These are phyloP conservation scores for Mucor racemosus DNA, from an alignment of 371 early-diverging fungal genomes.

Conservation along the genomic window DNA sequence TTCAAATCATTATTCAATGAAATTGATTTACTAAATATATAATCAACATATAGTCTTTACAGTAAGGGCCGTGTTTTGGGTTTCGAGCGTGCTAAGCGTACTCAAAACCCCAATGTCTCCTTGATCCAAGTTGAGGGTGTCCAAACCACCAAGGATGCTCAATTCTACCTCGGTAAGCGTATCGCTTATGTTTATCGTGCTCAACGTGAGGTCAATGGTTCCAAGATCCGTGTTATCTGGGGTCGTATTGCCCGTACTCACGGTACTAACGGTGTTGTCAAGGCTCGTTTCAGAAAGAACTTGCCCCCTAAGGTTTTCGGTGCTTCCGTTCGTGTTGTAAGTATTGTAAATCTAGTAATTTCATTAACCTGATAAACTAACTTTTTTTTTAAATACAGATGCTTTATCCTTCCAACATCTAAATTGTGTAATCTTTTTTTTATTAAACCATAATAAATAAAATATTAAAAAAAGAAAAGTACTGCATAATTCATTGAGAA, in stretches of 20 bases:
- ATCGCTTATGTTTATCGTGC: conserved; percentile 85
- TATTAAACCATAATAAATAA: not conserved
- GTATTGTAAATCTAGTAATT: not conserved
- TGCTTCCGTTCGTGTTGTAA: conserved; percentile 72
- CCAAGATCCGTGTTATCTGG: conserved; percentile 96
- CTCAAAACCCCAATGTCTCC: conserved; percentile 87
- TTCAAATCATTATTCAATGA: no score
- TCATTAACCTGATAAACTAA: not conserved
- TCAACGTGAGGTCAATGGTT: conserved; percentile 88
- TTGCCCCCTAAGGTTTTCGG: conserved; percentile 95
- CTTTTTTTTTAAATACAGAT: not conserved
- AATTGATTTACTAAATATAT: no score
- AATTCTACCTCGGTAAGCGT: conserved; percentile 93
- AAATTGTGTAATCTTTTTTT: conserved; percentile 1
- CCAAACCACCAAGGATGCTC: conserved; percentile 82
- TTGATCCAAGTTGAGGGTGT: conserved; percentile 95
- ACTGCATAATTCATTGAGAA: not conserved
- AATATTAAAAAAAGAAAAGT: not conserved
- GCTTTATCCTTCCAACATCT: conserved; percentile 2
- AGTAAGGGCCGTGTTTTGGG: conserved; percentile 96
- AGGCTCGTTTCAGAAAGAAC: conserved; percentile 96
- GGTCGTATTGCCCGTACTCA: conserved; percentile 94
- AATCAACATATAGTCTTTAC: conserved; percentile 79
- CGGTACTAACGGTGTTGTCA: conserved; percentile 95
- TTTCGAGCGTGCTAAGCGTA: conserved; percentile 92